Evolutionary conservation across 2,329 filamentous ascomycete species (phyloP), one percentile per base, ranked within the genome.

Genomic region (Claviceps sp.): DNA sequence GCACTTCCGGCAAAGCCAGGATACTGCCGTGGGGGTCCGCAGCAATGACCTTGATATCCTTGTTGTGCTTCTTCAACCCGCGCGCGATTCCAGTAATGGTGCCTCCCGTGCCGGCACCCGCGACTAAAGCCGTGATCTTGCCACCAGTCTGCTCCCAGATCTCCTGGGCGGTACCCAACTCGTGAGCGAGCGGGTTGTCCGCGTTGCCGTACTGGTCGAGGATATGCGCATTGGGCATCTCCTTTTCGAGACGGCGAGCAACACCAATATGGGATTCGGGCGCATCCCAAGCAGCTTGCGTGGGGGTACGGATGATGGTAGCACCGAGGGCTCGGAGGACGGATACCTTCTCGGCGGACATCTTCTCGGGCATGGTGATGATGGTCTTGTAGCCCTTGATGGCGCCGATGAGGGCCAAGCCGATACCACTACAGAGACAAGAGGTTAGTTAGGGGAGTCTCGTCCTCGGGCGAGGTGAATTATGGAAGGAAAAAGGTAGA

Each of bases 301-400:
- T 98, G 24, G 93, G 93, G 4, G 93, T 98, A 51, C 93, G 85
- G 67, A 98, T 96, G 70, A 98, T 97, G 64, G 94, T 96, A 43
- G 93, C 93, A 57, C 91, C 91, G 50, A 98, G 79, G 34, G 93
- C 91, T 61, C 89, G 87, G 56, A 98, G 78, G 30, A 98, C 93
- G 2, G 91, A 86, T 41, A 98, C 93, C 71, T 98, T 98, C 71
- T 98, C 93, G 47, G 89, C 87, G 1, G 89, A 96, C 93, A 98
- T 98, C 77, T 98, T 98, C 73, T 98, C 93, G 49, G 93, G 93
- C 46, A 98, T 81, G 11, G 93, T 98, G 68, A 98, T 98, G 71
- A 98, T 97, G 42, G 90, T 94, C 71, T 91, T 91, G 77, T 97
- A 98, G 59, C 90, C 91, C 74, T 96, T 97, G 63, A 98, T 87